Evolutionary conservation across 2,329 filamentous ascomycete species (phyloP).

Genomic region (Trichocomaceae sp.): DNA sequence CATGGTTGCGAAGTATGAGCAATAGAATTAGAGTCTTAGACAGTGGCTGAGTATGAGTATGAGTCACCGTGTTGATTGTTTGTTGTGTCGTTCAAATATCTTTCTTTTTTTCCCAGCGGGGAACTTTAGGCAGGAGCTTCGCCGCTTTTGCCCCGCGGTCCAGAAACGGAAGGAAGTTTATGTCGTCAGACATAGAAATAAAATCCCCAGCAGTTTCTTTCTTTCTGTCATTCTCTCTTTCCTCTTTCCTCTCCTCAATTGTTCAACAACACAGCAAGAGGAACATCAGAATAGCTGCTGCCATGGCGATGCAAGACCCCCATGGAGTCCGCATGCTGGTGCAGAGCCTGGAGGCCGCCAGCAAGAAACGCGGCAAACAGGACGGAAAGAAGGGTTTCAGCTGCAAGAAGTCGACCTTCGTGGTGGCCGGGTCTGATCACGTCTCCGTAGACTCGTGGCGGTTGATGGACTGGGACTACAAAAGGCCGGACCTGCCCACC

Average conservation of each 20-base stretch:
- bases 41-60: not conserved
- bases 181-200: not conserved
- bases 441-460: conserved; percentile 83
- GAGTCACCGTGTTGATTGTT: conserved; percentile 5
- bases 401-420: conserved; percentile 74
- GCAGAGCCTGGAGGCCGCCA: conserved; percentile 52
- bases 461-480: conserved; percentile 94
- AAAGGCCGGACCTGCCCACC: conserved; percentile 74
- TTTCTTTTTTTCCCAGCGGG: not conserved
- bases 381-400: conserved; percentile 55
- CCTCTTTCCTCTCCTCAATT: not conserved
- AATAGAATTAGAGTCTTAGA: no score
- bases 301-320: conserved; percentile 62
- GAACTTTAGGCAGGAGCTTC: not conserved
- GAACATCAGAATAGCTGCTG: conserved; percentile 7
- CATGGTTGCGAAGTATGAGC: conserved; percentile 21
- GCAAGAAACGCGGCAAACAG: conserved; percentile 41
- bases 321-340: conserved; percentile 62
- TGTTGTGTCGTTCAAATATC: not conserved
- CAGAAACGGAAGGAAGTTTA: conserved; percentile 11
- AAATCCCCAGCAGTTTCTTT: no score
- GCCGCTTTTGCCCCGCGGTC: conserved; percentile 12
- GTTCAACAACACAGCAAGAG: not conserved
- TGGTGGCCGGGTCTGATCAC: conserved; percentile 57
- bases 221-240: not conserved